phyloP scores from a whole-genome alignment of 306 rosid genomes.

The Aeschynomene evenia region DNA sequence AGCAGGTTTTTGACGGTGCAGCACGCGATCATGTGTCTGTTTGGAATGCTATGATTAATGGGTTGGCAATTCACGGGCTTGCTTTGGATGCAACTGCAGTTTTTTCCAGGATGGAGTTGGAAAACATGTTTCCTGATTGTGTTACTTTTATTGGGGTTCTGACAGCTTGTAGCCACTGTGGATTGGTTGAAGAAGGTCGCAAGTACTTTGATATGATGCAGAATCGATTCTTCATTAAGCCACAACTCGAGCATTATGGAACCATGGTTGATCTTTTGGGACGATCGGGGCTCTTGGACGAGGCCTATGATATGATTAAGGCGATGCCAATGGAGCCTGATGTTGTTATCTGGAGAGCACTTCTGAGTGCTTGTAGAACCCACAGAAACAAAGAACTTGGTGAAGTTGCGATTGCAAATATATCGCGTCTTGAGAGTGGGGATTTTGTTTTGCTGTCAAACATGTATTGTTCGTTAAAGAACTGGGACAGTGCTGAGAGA shows the following conservation, averaged over 20 bases:
- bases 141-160: slow-evolving; percentile 63
- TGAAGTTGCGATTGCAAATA: slow-evolving; percentile 63
- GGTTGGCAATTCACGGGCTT: slow-evolving; percentile 71
- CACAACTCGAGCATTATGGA: slow-evolving; percentile 70
- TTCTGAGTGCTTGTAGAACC: slow-evolving; percentile 66
- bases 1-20: slow-evolving; percentile 40
- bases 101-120: slow-evolving; percentile 61
- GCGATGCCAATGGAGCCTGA: slow-evolving; percentile 67
- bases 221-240: slow-evolving; percentile 46
- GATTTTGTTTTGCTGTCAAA: slow-evolving; percentile 71
- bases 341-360: slow-evolving; percentile 68
- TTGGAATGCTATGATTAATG: slow-evolving; percentile 78
- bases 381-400: slow-evolving; percentile 52
- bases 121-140: slow-evolving; percentile 53
- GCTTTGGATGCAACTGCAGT: slow-evolving; percentile 45
- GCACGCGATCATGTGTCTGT: slow-evolving; percentile 51
- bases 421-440: slow-evolving; percentile 55
- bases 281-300: slow-evolving; percentile 61
- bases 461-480: slow-evolving; percentile 63
- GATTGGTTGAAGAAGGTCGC: slow-evolving; percentile 61
- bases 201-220: slow-evolving; percentile 57
- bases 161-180: slow-evolving; percentile 68
- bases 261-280: slow-evolving; percentile 75
- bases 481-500: slow-evolving; percentile 65
- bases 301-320: slow-evolving; percentile 51